Evolutionary conservation across 1,284 basidiomycete genomes (phyloP).

Genomic region (Ganoderma boninense): DNA sequence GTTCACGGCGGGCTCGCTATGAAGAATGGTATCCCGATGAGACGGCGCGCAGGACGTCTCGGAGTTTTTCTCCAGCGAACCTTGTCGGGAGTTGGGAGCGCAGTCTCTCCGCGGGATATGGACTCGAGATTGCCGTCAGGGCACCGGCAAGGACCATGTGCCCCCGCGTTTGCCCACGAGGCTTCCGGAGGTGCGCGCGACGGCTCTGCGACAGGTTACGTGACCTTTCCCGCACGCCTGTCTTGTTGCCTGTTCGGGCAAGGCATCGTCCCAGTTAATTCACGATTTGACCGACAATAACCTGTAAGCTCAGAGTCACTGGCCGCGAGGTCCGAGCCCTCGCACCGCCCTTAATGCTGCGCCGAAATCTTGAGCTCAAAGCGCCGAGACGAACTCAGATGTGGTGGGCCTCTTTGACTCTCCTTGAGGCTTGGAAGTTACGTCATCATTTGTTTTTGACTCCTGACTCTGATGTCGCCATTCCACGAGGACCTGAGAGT

Average conservation of each 20-base stretch:
- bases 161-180: not conserved
- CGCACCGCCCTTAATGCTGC: not conserved
- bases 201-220: not conserved
- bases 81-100: not conserved
- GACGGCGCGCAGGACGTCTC: slow-evolving; percentile 2
- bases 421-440: too few relatives aligned
- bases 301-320: not conserved
- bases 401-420: too few relatives aligned
- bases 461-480: too few relatives aligned
- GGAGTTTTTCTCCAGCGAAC: not conserved
- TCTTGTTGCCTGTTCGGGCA: not conserved
- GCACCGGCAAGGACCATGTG: not conserved
- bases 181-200: not conserved
- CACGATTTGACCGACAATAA: not conserved
- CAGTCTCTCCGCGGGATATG: not conserved
- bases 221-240: not conserved
- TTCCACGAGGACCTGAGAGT: not conserved
- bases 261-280: not conserved
- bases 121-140: not conserved
- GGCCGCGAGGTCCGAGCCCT: not conserved
- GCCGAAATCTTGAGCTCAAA: not conserved
- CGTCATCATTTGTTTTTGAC: too few relatives aligned
- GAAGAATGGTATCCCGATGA: not conserved
- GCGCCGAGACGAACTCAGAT: too few relatives aligned
- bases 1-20: not conserved